These are phyloP conservation scores for Amanita subjunquillea DNA, from an alignment of 768 basidiomycete genomes.

Conservation along the genomic window DNA sequence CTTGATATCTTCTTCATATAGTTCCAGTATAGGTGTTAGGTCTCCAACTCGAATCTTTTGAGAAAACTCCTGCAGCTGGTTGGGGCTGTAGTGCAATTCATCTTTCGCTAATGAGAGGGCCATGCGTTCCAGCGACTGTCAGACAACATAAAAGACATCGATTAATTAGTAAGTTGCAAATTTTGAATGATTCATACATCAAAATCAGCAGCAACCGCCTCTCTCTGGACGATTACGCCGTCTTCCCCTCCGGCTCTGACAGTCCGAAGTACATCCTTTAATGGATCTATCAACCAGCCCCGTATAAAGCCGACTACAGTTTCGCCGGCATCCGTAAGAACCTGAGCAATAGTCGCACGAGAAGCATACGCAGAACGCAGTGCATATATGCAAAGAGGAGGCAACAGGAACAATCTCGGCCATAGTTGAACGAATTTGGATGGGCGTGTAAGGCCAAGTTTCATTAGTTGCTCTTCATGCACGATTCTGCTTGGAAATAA, in stretches of 20 bases:
- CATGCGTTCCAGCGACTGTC: conserved; percentile 89
- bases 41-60: conserved; percentile 67
- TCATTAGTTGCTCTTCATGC: conserved; percentile 10
- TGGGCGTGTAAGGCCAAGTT: conserved; percentile 50
- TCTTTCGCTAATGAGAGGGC: conserved; percentile 77
- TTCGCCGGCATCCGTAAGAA: conserved; percentile 49
- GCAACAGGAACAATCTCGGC: conserved; percentile 74
- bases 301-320: conserved; percentile 65
- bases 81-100: conserved; percentile 52
- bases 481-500: conserved; percentile 19
- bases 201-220: conserved; percentile 79
- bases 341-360: conserved; percentile 42
- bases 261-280: conserved; percentile 75
- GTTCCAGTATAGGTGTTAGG: conserved; percentile 73
- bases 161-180: neutral
- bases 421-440: conserved; percentile 60
- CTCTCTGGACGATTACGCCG: conserved; percentile 64
- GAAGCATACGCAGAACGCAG: conserved; percentile 45
- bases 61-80: conserved; percentile 58
- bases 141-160: neutral
- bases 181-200: conserved; percentile 38
- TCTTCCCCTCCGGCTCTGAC: conserved; percentile 73
- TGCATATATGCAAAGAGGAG: conserved; percentile 51
- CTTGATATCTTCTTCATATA: conserved; percentile 90
- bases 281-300: conserved; percentile 81